Evolutionary conservation across 2,329 filamentous ascomycete genomes (phyloP), one percentile per base, ranked within the genome.

Genomic region (Pseudogymnoascus sp.): DNA sequence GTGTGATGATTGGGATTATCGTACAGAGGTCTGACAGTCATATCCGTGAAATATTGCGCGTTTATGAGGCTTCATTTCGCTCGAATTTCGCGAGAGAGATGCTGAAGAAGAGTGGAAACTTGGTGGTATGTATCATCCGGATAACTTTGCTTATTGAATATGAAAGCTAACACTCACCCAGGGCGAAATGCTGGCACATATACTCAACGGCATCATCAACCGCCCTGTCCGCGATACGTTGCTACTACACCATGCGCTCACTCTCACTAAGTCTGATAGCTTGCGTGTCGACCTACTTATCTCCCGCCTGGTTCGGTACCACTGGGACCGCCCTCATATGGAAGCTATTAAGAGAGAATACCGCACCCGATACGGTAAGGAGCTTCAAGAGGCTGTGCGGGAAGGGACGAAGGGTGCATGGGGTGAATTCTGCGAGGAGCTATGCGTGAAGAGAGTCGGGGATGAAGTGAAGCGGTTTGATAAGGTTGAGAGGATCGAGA

Each of bases 181-280:
- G 92, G 94, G 94, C 67, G 94, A 99, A 78, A 86, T 96, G 18
- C 85, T 97, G 38, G 91, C 92, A 0, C 94, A 97, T 75, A 91
- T 97, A 69, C 87, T 99, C 71, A 97, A 97, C 77, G 94, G 94
- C 70, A 87, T 96, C 63, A 96, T 97, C 78, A 97, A 97, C 78
- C 90, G 90, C 64, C 92, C 94, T 5, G 91, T 96, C 66, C 90
- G 94, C 63, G 94, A 97, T 74, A 91, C 93, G 2, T 82, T 97
- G 38, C 86, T 97, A 2, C 80, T 99, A 1, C 87, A 96, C 75
- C 94, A 97, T 77, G 93, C 94, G 1, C 85, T 97, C 67, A 88
- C 86, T 18, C 84, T 88, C 53, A 87, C 88, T 3, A 84, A 67
- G 62, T 67, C 68, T 0, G 90, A 93, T 71, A 76, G 83, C 62